These are phyloP conservation scores for Gymnopilus dilepis DNA, from an alignment of 768 basidiomycete species.

Conservation along the genomic window DNA sequence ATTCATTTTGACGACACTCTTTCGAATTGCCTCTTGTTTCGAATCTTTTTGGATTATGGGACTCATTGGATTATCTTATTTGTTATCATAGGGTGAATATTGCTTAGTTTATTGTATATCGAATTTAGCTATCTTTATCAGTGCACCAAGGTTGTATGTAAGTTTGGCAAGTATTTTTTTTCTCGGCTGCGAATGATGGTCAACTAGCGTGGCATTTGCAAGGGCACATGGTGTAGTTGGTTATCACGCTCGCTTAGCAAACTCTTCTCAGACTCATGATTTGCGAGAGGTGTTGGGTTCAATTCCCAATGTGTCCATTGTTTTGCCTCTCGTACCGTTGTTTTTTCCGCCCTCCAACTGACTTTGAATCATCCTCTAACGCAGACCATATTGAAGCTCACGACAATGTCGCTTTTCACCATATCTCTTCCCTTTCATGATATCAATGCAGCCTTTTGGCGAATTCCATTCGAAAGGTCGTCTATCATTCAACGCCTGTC, in stretches of 20 bases:
- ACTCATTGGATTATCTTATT: not conserved
- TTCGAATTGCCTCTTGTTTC: not conserved
- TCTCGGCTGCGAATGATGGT: too few species aligned
- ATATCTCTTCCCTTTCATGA: too few species aligned
- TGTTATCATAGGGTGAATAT: not conserved
- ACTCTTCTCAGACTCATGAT: not conserved
- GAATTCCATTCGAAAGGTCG: too few species aligned
- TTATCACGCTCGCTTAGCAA: constrained; percentile 36
- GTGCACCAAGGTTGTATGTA: not conserved
- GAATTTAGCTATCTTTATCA: not conserved
- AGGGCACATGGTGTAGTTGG: constrained; percentile 36
- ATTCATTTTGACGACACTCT: not conserved
- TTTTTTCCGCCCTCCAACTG: not conserved
- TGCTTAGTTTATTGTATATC: not conserved
- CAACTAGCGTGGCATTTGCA: too few species aligned
- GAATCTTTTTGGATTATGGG: not conserved
- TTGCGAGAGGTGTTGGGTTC: constrained; percentile 27
- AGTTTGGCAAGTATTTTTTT: too few species aligned
- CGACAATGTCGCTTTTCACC: too few species aligned
- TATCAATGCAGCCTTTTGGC: too few species aligned
- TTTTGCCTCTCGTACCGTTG: too few species aligned
- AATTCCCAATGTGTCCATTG: constrained; percentile 24
- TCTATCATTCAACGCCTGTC: too few species aligned
- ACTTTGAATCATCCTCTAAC: too few species aligned
- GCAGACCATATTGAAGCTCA: too few species aligned